Conservation (phyloP, 2,329 filamentous ascomycete species). For the Cladosporium cucumerinum region DNA sequence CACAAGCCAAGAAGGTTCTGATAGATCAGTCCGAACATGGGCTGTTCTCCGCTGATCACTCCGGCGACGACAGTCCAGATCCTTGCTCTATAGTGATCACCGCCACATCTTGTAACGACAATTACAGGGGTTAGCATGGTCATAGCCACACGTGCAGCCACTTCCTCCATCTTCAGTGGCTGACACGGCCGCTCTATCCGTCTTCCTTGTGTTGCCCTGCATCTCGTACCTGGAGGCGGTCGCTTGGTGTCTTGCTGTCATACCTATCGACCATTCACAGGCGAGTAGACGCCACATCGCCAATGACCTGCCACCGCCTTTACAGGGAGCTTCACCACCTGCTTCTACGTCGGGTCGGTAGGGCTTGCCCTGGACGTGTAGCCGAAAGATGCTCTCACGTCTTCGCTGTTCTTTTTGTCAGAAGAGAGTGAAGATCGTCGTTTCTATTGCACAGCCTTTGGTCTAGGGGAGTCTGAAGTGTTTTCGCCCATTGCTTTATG, state of each 20-base stretch:
- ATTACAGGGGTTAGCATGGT: neutral
- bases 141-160: constrained; percentile 3
- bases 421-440: neutral
- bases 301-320: constrained; percentile 4
- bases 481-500: neutral
- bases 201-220: constrained; percentile 3
- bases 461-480: constrained; percentile 5
- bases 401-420: neutral
- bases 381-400: constrained; percentile 3
- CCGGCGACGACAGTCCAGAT: neutral
- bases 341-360: constrained; percentile 6
- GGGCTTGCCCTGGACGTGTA: constrained; percentile 1
- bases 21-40: neutral
- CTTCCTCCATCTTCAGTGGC: neutral
- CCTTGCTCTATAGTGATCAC: neutral
- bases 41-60: neutral
- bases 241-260: constrained; percentile 2
- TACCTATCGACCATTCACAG: constrained; percentile 2
- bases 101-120: neutral
- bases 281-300: neutral
- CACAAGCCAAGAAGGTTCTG: neutral
- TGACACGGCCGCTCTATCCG: constrained; percentile 6
- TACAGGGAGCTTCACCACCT: neutral
- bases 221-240: constrained; percentile 4
- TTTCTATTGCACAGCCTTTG: constrained; percentile 4